Evolutionary conservation across 371 early-diverging fungal species (phyloP), one percentile per base, ranked within the genome.

Genomic region (Coemansia sp.): DNA sequence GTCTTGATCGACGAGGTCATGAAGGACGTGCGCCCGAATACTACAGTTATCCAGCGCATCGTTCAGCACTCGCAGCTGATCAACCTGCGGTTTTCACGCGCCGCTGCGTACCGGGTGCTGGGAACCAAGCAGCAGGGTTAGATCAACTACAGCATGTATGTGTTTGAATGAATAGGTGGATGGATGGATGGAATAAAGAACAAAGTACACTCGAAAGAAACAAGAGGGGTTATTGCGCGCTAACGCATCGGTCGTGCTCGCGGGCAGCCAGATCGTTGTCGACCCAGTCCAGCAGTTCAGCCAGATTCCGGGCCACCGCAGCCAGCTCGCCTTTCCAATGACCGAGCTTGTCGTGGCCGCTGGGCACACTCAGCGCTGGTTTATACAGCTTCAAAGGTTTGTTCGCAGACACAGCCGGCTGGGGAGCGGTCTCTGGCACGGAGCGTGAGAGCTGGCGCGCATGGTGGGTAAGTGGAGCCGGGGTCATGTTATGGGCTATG

Each of bases 31-130:
- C n/a, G 57, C 12, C 56, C 62, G 9, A 40, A 36, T 33, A 16
- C 70, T 0, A 69, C 75, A 7, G 57, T 56, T 1, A 42, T 74
- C 4, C 70, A 74, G 63, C 75, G 70, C 30, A 69, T 74, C 16
- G 62, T 45, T 20, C 52, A 56, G 14, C 75, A 74, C 57, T 61
- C 75, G 33, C 69, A 56, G 43, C 55, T 69, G 20, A 60, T 69
- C 33, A 57, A 58, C 26, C 42, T 50, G 3, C 48, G 63, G n/a
- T 66, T 69, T 41, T 69, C 75, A 16, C 50, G 54, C 12, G 12
- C 40, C n/a, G 57, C 71, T 4, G 52, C 60, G 16, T 59, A 51
- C 20, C 33, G 16, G 12, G 26, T 58, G 51, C 53, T 66, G 39
- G 30, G 16, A 8, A 20, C 7, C 52, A 34, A 14, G 36, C 36